These are phyloP conservation scores for Pseudogymnoascus sp. DNA, from an alignment of 2,329 filamentous ascomycete genomes.

Conservation along the genomic window DNA sequence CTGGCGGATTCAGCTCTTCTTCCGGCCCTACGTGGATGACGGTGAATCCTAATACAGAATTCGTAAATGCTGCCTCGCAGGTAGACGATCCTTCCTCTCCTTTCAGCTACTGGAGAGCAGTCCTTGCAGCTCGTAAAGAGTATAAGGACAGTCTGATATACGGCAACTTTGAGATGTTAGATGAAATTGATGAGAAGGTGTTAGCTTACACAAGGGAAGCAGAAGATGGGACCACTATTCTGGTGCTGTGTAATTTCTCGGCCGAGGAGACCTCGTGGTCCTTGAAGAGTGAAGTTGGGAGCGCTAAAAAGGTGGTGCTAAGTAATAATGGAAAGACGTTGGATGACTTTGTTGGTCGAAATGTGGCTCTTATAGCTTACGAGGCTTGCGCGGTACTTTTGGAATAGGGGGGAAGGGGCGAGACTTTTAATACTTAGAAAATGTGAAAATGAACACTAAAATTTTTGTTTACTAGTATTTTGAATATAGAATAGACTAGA, in stretches of 20 bases:
- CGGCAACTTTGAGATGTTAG: slow-evolving; percentile 50
- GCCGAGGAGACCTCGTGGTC: background rate
- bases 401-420: background rate
- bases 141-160: slow-evolving; percentile 57
- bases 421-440: background rate
- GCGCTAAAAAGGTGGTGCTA: background rate
- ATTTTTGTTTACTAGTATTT: background rate
- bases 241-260: slow-evolving; percentile 27
- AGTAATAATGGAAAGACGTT: background rate
- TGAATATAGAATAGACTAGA: background rate
- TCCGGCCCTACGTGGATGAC: slow-evolving; percentile 59
- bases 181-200: slow-evolving; percentile 43
- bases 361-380: background rate
- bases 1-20: slow-evolving; percentile 50
- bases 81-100: slow-evolving; percentile 40
- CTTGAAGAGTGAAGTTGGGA: background rate
- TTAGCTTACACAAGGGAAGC: slow-evolving; percentile 47
- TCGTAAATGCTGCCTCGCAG: slow-evolving; percentile 53
- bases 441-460: background rate
- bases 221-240: slow-evolving; percentile 21
- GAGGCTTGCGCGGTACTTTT: slow-evolving; percentile 4
- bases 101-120: slow-evolving; percentile 52
- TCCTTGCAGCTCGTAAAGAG: slow-evolving; percentile 51
- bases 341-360: background rate
- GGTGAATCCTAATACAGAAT: slow-evolving; percentile 52